phyloP scores from a whole-genome alignment of 106 monocot species.

The Dendrobium nobile region DNA sequence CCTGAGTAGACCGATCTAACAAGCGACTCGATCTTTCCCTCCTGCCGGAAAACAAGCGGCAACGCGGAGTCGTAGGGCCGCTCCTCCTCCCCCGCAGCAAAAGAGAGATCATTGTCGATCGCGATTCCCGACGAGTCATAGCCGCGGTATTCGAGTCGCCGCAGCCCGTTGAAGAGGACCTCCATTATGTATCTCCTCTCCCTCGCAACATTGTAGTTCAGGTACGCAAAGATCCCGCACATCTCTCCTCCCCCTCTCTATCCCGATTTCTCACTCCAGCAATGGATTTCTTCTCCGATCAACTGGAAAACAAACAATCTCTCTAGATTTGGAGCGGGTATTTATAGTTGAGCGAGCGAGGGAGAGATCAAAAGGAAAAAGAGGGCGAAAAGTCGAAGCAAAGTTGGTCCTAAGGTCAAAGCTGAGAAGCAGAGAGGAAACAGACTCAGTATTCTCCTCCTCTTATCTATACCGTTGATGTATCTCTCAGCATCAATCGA shows the following conservation, averaged over 20 bases:
- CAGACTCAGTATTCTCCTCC: no score
- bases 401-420: no score
- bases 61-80: conserved; percentile 35
- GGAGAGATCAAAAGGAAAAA: no score
- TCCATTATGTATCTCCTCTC: conserved; percentile 87
- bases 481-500: no score
- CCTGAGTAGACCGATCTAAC: conserved; percentile 85
- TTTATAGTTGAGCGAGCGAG: no score
- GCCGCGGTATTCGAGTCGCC: conserved; percentile 91
- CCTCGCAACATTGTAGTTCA: conserved; percentile 88
- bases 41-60: conserved; percentile 82
- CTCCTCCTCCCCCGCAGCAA: background rate
- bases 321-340: no score
- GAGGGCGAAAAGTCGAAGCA: no score
- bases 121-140: conserved; percentile 98
- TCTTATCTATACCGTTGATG: no score
- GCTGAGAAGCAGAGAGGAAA: no score
- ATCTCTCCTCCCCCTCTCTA: conserved; percentile 20
- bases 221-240: conserved; percentile 96
- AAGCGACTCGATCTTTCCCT: conserved; percentile 96
- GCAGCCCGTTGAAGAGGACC: conserved; percentile 87
- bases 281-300: background rate
- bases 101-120: conserved; percentile 53
- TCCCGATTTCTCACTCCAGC: background rate
- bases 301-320: no score